Percentiles rank a stretch among this genome's conserved stretches.
Conservation (phyloP, 352 stramenopile species). For the Phytophthora lateralis region DNA sequence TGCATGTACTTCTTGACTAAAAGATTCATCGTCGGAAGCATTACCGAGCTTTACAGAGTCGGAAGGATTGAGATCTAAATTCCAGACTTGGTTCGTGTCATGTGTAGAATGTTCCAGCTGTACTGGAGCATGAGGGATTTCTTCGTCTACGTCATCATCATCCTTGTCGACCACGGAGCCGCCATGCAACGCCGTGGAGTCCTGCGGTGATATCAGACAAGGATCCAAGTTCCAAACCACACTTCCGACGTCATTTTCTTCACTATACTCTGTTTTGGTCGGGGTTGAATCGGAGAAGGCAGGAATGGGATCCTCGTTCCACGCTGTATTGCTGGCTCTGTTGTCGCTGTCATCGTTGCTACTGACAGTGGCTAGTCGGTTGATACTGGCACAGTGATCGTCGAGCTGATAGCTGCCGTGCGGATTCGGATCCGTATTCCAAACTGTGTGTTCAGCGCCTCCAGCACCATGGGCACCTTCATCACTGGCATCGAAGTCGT, state of each 20-base stretch:
- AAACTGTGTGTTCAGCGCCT: slow-evolving; percentile 2
- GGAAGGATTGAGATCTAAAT: slow-evolving; percentile 17
- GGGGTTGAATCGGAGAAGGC: background rate
- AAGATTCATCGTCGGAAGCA: background rate
- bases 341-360: background rate
- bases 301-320: slow-evolving; percentile 20
- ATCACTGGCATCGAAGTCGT: slow-evolving; percentile 38
- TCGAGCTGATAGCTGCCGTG: background rate
- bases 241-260: background rate
- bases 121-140: background rate
- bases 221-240: slow-evolving; percentile 28
- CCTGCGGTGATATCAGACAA: background rate
- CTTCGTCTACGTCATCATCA: slow-evolving; percentile 3
- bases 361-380: background rate
- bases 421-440: slow-evolving; percentile 27
- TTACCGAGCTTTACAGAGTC: background rate
- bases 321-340: slow-evolving; percentile 1
- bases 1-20: slow-evolving; percentile 6
- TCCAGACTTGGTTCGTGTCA: slow-evolving; percentile 18
- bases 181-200: background rate
- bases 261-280: background rate
- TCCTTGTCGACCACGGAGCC: background rate
- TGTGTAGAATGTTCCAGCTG: slow-evolving; percentile 2
- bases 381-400: background rate
- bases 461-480: slow-evolving; percentile 1